phyloP scores from a whole-genome alignment of 768 basidiomycete species.

The Dentipellis sp. region DNA sequence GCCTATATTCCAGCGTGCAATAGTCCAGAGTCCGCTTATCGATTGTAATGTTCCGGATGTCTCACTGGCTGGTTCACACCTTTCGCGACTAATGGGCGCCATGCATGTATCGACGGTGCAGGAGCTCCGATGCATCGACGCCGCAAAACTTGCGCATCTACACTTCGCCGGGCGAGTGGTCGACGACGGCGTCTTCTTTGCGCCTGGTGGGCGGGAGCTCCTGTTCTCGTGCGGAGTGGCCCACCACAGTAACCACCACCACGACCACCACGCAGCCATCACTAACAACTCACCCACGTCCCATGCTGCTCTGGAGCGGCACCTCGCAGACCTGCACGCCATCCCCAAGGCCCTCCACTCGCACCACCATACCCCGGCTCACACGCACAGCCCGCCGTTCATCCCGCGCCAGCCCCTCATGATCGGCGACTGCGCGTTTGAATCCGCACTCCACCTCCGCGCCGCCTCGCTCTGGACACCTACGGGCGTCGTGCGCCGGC shows the following conservation, averaged over 20 bases:
- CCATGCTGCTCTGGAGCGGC: conserved; percentile 14
- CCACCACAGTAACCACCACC: conserved; percentile 16
- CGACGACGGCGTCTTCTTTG: conserved; percentile 66
- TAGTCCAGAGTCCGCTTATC: conserved; percentile 64
- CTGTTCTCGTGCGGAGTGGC: conserved; percentile 26
- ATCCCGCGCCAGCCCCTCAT: conserved; percentile 49
- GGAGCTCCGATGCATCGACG: conserved; percentile 50
- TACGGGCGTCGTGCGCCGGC: conserved; percentile 48
- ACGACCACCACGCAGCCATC: conserved; percentile 15
- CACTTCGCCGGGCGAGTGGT: conserved; percentile 39
- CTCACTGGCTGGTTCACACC: conserved; percentile 52
- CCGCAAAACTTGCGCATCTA: conserved; percentile 45
- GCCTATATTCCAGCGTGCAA: conserved; percentile 64
- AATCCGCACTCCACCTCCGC: conserved; percentile 54
- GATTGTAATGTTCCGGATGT: conserved; percentile 56
- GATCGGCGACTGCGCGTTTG: conserved; percentile 63
- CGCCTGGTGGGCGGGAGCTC: conserved; percentile 45
- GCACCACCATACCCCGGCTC: conserved; percentile 5
- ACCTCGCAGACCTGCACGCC: conserved; percentile 8
- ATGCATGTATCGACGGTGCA: conserved; percentile 47
- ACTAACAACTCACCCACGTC: conserved; percentile 23
- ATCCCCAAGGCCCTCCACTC: conserved; percentile 11
- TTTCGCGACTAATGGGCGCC: conserved; percentile 53
- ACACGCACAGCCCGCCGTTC: conserved; percentile 5
- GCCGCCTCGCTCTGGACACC: conserved; percentile 57